Percentiles rank a stretch among this genome's conserved stretches.
Conservation (phyloP, 2,329 filamentous ascomycete species). For the Exserohilum turcica region DNA sequence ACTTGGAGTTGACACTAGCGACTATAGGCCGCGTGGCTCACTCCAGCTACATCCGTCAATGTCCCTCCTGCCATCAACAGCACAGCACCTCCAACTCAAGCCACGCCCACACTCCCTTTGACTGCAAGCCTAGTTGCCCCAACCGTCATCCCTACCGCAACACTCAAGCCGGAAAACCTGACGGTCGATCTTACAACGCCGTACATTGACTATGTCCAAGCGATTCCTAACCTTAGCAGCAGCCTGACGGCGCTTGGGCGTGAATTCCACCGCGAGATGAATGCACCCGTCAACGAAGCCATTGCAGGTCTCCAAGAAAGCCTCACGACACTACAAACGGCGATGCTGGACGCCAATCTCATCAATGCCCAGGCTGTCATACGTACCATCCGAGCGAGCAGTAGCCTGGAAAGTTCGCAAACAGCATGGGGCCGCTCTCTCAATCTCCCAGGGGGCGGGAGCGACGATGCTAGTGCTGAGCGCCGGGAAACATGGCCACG, state of each 20-base stretch:
- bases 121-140: slow-evolving; percentile 21
- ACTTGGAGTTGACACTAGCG: slow-evolving; percentile 2
- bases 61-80: slow-evolving; percentile 11
- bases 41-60: slow-evolving; percentile 7
- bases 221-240: slow-evolving; percentile 35
- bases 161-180: slow-evolving; percentile 19
- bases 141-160: slow-evolving; percentile 16
- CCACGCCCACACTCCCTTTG: slow-evolving; percentile 24
- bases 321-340: slow-evolving; percentile 37
- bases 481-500: background rate
- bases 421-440: slow-evolving; percentile 40
- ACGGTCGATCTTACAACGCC: slow-evolving; percentile 28
- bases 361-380: slow-evolving; percentile 35
- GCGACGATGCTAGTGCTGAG: background rate
- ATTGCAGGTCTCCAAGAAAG: slow-evolving; percentile 38
- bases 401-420: slow-evolving; percentile 38
- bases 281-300: slow-evolving; percentile 40
- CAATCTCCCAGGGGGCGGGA: slow-evolving; percentile 35
- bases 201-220: slow-evolving; percentile 40
- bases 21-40: slow-evolving; percentile 27
- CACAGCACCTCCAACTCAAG: slow-evolving; percentile 8
- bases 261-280: slow-evolving; percentile 46
- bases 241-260: slow-evolving; percentile 40
- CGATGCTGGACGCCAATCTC: slow-evolving; percentile 33
- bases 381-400: slow-evolving; percentile 45